Base-by-base conservation (phyloP, 1,139 yeast genomes). In the Pichia sp. region DNA sequence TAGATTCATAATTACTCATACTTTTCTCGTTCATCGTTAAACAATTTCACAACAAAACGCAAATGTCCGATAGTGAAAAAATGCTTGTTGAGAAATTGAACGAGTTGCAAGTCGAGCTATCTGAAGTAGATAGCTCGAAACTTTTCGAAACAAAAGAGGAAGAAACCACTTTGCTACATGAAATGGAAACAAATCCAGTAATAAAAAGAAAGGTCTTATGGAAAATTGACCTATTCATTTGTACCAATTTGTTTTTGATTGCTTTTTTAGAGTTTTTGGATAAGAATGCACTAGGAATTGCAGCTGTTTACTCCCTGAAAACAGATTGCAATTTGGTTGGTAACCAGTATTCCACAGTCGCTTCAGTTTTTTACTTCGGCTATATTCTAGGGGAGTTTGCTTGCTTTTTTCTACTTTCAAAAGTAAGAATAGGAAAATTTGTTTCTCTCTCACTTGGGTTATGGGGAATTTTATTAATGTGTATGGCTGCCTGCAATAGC, bases 361-460 rank as follows among this genome's bases (percentile, higher is more conserved):
- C 82, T 2, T 59, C 88, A 1, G 76, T 82, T 36, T 84, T 84
- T 66, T 78, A 78, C 60, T 74, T 78, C 57, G 84, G 84, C 11
- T 79, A 77, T 59, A 62, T 80, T 56, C 68, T 78, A 23, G 65
- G 65, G 45, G 60, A 63, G 34, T 54, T 61, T 36, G 26, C 56
- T 23, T 55, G 55, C 11, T 53, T 57, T 11, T 56, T 59, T 42
- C 36, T 59, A n/a, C n/a, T 59, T 13, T 64, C 60, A 36, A 30
- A 54, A n/a, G 61, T 62, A 16, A 61, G 61, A 31, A 51, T 61
- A 10, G 63, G 61, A 5, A 62, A 59, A 29, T 56, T 61, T 40
- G 49, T 61, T 19, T 55, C 56, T 8, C 29, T 53, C 29, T 31
- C 58, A 13, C 57, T 63, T 11, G 57, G 53, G 32, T 41, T 59